These are phyloP conservation scores for Trichoderma koningii DNA, from an alignment of 2,329 filamentous ascomycete species.

Conservation along the genomic window DNA sequence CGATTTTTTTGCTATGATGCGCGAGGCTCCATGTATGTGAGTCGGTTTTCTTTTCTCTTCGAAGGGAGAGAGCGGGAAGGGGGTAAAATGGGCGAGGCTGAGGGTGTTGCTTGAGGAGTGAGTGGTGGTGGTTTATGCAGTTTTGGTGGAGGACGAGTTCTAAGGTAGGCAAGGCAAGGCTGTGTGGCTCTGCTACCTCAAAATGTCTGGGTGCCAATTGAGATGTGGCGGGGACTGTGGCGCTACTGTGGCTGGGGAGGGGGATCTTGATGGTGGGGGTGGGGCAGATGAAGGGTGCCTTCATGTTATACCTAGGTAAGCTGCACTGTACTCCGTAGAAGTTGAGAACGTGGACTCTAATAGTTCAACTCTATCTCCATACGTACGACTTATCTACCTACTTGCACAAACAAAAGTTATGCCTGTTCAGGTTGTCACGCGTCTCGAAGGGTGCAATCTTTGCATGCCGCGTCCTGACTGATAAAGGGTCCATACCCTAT, in stretches of 20 bases:
- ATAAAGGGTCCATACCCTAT: no score
- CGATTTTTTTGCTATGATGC: constrained; percentile 18
- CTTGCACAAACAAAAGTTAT: no score
- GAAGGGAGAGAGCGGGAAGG: not conserved
- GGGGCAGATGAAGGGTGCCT: not conserved
- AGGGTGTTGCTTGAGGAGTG: not conserved
- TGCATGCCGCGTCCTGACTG: no score
- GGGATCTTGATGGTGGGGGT: not conserved
- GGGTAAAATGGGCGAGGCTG: not conserved
- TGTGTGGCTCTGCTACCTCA: not conserved
- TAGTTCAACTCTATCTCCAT: no score
- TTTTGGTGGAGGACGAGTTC: not conserved
- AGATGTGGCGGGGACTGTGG: not conserved
- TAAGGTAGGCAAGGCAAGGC: constrained; percentile 1
- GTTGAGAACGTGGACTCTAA: no score
- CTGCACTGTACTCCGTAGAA: not conserved
- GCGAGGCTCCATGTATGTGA: constrained; percentile 16
- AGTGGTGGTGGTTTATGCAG: not conserved
- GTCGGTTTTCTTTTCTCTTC: no score
- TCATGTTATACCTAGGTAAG: no score
- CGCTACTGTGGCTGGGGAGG: not conserved
- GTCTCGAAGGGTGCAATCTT: no score
- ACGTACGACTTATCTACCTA: no score
- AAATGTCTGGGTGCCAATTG: not conserved
- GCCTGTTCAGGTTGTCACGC: no score